Conservation (phyloP, 805 yeast species). For the Schizosaccharomyces cryophilus region DNA sequence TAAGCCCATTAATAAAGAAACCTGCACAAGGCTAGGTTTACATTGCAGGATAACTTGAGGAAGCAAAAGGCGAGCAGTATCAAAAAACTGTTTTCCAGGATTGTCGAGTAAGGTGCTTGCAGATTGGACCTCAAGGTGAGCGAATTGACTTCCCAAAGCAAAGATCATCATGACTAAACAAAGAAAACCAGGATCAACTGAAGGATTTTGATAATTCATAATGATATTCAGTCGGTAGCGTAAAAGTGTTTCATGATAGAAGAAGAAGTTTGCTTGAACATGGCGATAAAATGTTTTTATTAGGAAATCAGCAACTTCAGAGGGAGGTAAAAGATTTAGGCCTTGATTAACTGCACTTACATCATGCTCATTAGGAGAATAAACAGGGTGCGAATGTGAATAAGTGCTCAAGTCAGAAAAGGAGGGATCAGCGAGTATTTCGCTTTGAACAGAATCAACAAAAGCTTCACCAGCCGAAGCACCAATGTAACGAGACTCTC, state of each 20-base stretch:
- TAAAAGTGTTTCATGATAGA: neutral
- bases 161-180: neutral
- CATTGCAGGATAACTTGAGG: conserved; percentile 1
- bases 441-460: neutral
- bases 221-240: neutral
- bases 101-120: neutral
- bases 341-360: neutral
- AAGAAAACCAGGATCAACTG: neutral
- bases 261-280: neutral
- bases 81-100: neutral
- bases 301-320: neutral
- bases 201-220: neutral
- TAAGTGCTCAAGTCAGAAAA: neutral
- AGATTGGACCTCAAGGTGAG: neutral
- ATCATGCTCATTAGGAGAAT: neutral
- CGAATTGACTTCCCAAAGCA: conserved; percentile 1
- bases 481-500: neutral
- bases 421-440: neutral
- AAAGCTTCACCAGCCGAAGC: conserved; percentile 2
- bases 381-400: neutral
- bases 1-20: neutral
- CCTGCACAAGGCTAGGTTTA: neutral
- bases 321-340: neutral
- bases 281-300: neutral
- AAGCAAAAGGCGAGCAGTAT: neutral